These are phyloP conservation scores for Onygenales sp. DNA, from an alignment of 2,329 filamentous ascomycete genomes.

Conservation along the genomic window DNA sequence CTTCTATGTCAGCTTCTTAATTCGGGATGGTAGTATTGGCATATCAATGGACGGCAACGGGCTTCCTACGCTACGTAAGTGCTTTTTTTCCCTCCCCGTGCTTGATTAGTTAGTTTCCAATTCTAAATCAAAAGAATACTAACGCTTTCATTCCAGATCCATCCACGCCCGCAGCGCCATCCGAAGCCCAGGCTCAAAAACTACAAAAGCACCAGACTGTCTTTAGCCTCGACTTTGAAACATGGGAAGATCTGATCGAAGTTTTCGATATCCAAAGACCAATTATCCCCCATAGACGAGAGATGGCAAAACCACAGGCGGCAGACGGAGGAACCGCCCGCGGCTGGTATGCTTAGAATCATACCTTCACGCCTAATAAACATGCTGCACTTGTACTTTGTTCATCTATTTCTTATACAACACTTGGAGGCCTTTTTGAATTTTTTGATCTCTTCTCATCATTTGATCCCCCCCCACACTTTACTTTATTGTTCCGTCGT, in stretches of 20 bases:
- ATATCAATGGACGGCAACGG: conserved; percentile 64
- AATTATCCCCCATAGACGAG: conserved; percentile 74
- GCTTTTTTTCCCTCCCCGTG: background rate
- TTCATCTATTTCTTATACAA: background rate
- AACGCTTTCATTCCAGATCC: conserved; percentile 18
- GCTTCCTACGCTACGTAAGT: conserved; percentile 72
- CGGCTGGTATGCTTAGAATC: conserved; percentile 55
- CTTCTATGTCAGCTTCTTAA: conserved; percentile 92
- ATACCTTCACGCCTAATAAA: background rate
- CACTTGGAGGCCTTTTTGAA: background rate
- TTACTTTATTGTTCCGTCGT: background rate
- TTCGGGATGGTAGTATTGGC: conserved; percentile 71
- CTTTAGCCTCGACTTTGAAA: conserved; percentile 74
- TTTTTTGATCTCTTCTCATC: background rate
- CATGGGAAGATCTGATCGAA: conserved; percentile 69
- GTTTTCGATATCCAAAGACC: conserved; percentile 67
- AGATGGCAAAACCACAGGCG: conserved; percentile 46
- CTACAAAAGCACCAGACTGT: conserved; percentile 73
- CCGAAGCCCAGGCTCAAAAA: conserved; percentile 41
- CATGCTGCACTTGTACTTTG: background rate
- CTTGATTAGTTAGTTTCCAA: conserved; percentile 6
- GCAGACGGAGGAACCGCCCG: conserved; percentile 44
- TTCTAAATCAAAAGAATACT: background rate
- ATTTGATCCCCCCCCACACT: background rate
- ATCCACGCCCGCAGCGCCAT: conserved; percentile 36